Base-by-base conservation (phyloP, 805 yeast species). In the Candida easanensis region DNA sequence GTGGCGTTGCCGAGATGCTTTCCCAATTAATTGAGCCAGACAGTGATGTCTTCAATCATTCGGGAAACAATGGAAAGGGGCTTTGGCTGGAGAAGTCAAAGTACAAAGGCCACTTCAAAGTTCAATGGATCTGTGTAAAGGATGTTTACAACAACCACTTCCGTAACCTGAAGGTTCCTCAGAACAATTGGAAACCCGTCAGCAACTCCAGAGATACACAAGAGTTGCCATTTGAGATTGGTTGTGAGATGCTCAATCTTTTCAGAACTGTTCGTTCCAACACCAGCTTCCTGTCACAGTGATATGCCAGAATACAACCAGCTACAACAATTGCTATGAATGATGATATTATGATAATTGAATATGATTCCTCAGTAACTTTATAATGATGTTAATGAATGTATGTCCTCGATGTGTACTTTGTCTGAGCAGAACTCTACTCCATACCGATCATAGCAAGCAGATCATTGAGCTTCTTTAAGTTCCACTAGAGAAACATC, bases 161-260 rank as follows among this genome's bases (percentile, higher is more conserved):
- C 41, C 73, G 71, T 44, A 73, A 69, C 45, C 63, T 79, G 40
- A 59, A 63, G 40, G 46, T 46, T 2, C 65, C 75, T 6, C 52
- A 64, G 21, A 76, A 77, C 51, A 79, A 72, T 21, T 63, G 63
- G 52, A 68, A 66, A 53, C 75, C 81, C 1, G 78, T 80, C 1
- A 74, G 82, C 1, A 70, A 73, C 49, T 78, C 84, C 16, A 70
- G 84, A 51, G 85, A 80, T 52, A 76, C 84, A 0, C 84, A 79
- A 56, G 81, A 76, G 44, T 51, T 79, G 17, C 80, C 84, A 1
- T 64, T 62, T 38, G 69, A 66, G 3, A 61, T 74, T 22, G 84
- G 80, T 1, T 45, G 62, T 9, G 62, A 71, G 16, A 70, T 79
- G 71, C 43, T 80, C 32, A 65, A 70, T 20, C 63, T 76, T 4